Evolutionary conservation across 2,329 filamentous ascomycete species (phyloP), one percentile per base, ranked within the genome.

Genomic region (Exophiala dermatitidis): DNA sequence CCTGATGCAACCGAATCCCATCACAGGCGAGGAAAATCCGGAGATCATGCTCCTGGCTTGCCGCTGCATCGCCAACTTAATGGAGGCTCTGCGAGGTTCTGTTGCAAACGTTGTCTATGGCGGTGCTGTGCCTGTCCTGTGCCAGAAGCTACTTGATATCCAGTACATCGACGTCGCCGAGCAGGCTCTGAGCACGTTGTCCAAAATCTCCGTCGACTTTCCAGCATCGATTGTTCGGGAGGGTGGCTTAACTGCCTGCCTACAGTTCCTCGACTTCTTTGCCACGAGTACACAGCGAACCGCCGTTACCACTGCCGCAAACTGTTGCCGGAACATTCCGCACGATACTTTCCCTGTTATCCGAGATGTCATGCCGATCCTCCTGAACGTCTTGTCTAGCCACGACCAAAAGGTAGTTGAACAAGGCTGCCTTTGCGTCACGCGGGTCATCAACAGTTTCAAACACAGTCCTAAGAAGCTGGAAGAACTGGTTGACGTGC

Each of bases 41-140:
- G 93, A 98, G 69, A 88, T 97, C 57, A 97, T 97, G 91, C 83
- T 98, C 8, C 78, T 97, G 56, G 91, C 93, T 19, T 98, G 93
- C 67, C 86, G 94, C 56, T 97, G 89, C 69, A 80, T 98, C 63
- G 93, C 93, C 55, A 97, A 98, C 68, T 72, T 98, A 51, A 98
- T 98, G 93, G 93, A 98, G 69, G 94, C 91, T 29, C 75, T 98
- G 31, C 90, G 93, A 19, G 85, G 89, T 33, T 91, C 91, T 53
- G 93, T 93, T 46, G 88, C 90, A 8, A 96, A 95, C 67, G 90
- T 98, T 9, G 93, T 97, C 3, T 97, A 97, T 67, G 91, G 90
- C n/a, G 89, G 90, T 46, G 93, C 93, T 33, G 93, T 98, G 3
- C 90, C 93, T 2, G 84, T 98, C 8, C 75, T 98, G 29, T 97